Base-by-base conservation (phyloP, 257 asterid species). In the Solanum chilense region DNA sequence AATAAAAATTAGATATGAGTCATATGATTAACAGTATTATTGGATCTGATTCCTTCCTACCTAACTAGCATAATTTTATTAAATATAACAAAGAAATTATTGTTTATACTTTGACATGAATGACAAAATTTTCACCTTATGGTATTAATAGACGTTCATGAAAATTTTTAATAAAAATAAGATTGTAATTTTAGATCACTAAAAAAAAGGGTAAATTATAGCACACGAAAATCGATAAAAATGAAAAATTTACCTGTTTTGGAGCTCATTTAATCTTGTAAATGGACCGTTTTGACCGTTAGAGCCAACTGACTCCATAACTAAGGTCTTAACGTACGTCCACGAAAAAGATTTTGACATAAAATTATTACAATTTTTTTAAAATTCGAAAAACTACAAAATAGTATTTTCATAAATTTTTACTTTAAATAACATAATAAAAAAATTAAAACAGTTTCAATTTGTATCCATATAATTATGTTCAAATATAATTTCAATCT, bases 111-210 rank as follows among this genome's bases (percentile, higher is more conserved):
- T 37, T 20, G 5, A 37, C 49, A 74, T 0, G n/a, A 37, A 37
- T 73, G 27, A 4, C 1, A 35, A 35, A 66, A 25, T 66, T 66
- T 66, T 27, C 20, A 25, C 5, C 18, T 68, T 13, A 27, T 5
- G 39, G 39, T 35, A 5, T 35, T 35, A 35, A 37, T 7, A 1
- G 7, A 37, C 39, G 39, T 37, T 37, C 1, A 6, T 37, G 7
- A 37, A 37, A 37, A 0, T 1, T 37, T 5, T 37, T 37, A 0
- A 6, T 5, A 37, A 37, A 35, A 37, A 37, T 5, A 37, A 37
- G 0, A 6, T 37, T 0, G 1, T 0, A 5, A 37, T 37, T 37
- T 1, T 5, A 2, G 0, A 37, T 37, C 2, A 6, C 0, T 1
- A 37, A 37, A 37, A 37, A 37, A 37, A 7, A 6, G 5, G 39